Conservation (phyloP, 768 basidiomycete species). For the Leccinum fibrillosum region DNA sequence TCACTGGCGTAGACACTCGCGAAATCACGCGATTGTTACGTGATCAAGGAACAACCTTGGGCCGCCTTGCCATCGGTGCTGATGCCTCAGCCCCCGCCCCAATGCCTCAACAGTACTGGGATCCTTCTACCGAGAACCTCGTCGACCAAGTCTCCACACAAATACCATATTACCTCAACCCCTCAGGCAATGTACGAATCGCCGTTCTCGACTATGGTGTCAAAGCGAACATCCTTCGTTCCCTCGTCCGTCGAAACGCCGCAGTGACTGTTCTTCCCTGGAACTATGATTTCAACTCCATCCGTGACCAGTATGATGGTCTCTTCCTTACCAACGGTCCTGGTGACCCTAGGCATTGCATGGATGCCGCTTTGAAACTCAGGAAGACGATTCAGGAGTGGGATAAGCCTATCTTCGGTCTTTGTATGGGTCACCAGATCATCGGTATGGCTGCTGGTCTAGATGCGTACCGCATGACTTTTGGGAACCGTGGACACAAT, state of each 20-base stretch:
- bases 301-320: conserved; percentile 90
- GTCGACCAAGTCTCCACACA: conserved; percentile 92
- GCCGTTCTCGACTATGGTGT: conserved; percentile 97
- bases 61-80: conserved; percentile 79
- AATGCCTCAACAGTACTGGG: conserved; percentile 76
- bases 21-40: conserved; percentile 92
- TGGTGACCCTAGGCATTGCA: conserved; percentile 88
- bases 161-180: conserved; percentile 80
- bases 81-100: conserved; percentile 65
- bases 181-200: conserved; percentile 82
- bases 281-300: conserved; percentile 93
- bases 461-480: conserved; percentile 97
- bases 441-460: conserved; percentile 97
- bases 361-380: conserved; percentile 78
- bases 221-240: conserved; percentile 95
- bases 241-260: conserved; percentile 87
- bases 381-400: conserved; percentile 83
- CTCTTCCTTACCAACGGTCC: conserved; percentile 97
- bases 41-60: conserved; percentile 96
- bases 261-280: conserved; percentile 95
- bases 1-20: conserved; percentile 96
- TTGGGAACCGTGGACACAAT: conserved; percentile 99
- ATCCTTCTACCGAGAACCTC: conserved; percentile 88
- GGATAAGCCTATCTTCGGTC: conserved; percentile 93
- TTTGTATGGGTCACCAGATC: conserved; percentile 99